Conservation (phyloP, 768 basidiomycete genomes). For the Mycena albidolilacea region DNA sequence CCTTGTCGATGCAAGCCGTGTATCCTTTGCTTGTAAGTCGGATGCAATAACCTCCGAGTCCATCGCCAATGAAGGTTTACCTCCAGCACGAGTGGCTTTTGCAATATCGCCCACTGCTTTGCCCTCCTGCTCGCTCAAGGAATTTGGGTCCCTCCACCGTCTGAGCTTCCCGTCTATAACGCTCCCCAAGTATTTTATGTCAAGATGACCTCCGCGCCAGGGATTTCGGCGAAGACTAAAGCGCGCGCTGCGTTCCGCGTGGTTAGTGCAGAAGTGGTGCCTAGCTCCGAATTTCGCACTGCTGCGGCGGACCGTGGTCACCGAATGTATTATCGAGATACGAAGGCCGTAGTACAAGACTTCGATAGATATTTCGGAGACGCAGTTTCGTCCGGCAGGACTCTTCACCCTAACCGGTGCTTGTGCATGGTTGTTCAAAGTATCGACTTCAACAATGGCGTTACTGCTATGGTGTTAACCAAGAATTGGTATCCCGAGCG, state of each 20-base stretch:
- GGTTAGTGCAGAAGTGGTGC: slow-evolving; percentile 12
- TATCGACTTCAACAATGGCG: slow-evolving; percentile 21
- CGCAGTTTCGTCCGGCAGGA: background rate
- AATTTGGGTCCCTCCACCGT: slow-evolving; percentile 15
- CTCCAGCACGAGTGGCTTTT: slow-evolving; percentile 24
- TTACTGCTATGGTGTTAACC: slow-evolving; percentile 5
- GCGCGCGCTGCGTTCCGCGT: slow-evolving; percentile 26
- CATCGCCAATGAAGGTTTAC: background rate
- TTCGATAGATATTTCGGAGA: slow-evolving; percentile 14
- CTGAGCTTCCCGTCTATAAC: background rate
- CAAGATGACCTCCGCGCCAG: slow-evolving; percentile 1
- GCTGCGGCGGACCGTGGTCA: slow-evolving; percentile 9
- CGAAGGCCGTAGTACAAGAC: slow-evolving; percentile 2
- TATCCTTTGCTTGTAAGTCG: slow-evolving; percentile 16
- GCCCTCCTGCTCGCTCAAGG: slow-evolving; percentile 24
- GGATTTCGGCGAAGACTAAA: slow-evolving; percentile 25
- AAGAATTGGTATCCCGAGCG: slow-evolving; percentile 27
- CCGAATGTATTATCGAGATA: slow-evolving; percentile 23
- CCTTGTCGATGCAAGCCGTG: slow-evolving; percentile 6
- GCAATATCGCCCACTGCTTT: slow-evolving; percentile 15
- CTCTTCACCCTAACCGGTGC: slow-evolving; percentile 6
- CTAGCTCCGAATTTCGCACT: slow-evolving; percentile 16
- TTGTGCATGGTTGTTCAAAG: slow-evolving; percentile 22
- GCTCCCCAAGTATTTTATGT: slow-evolving; percentile 25
- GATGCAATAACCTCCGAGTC: background rate